These are phyloP conservation scores for Antrodiella citrinella DNA, from an alignment of 768 basidiomycete species.

Conservation along the genomic window DNA sequence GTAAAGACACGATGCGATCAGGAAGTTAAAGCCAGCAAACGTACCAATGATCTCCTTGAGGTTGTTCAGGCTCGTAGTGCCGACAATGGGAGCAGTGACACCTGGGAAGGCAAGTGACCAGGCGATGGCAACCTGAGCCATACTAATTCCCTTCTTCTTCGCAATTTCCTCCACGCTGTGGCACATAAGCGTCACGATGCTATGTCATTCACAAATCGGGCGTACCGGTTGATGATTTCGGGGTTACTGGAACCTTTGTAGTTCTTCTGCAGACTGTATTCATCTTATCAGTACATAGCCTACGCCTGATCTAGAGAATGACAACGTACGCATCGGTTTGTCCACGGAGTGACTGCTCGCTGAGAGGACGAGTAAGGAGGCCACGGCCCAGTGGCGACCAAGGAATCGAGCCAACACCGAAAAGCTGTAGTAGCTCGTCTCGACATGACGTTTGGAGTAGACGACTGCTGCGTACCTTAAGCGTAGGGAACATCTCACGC, in stretches of 20 bases:
- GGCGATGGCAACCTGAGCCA: constrained; percentile 34
- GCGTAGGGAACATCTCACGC: constrained; percentile 43
- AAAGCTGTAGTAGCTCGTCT: constrained; percentile 9
- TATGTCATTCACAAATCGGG: neutral
- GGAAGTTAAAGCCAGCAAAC: neutral
- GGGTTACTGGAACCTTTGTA: constrained; percentile 11
- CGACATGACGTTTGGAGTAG: neutral
- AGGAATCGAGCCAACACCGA: constrained; percentile 26
- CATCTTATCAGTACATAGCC: neutral
- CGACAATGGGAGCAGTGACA: constrained; percentile 33
- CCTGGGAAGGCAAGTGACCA: constrained; percentile 26
- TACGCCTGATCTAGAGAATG: neutral
- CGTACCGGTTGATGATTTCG: constrained; percentile 15
- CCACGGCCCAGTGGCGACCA: constrained; percentile 32
- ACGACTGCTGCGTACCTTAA: constrained; percentile 19
- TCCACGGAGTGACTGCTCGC: constrained; percentile 13
- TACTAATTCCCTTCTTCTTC: constrained; percentile 28
- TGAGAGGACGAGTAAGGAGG: constrained; percentile 20
- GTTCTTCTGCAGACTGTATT: neutral
- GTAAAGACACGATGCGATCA: neutral
- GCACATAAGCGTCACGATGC: neutral
- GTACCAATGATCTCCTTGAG: constrained; percentile 32
- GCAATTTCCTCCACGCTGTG: constrained; percentile 30
- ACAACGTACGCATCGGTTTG: constrained; percentile 15
- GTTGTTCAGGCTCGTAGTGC: constrained; percentile 29